These are phyloP conservation scores for Neostapfia colusana DNA, from an alignment of 176 grass and related monocot species.

Conservation along the genomic window DNA sequence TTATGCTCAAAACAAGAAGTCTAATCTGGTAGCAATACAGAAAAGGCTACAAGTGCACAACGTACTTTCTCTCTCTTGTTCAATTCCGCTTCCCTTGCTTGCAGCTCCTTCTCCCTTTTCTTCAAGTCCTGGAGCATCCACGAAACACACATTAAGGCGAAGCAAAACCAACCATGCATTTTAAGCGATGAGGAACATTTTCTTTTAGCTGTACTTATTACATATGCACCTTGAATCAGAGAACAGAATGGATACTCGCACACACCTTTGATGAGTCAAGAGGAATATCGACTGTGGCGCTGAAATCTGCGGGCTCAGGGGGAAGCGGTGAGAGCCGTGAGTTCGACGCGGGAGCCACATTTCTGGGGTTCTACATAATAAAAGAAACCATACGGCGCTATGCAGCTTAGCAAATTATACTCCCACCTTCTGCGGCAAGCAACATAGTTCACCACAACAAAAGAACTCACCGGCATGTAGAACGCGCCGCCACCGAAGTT, in stretches of 20 bases:
- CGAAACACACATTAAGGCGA: neutral
- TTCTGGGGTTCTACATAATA: constrained; percentile 65
- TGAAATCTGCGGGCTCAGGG: constrained; percentile 68
- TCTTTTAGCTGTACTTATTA: neutral
- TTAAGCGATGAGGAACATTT: neutral
- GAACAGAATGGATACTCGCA: neutral
- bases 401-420: neutral
- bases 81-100: constrained; percentile 58
- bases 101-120: constrained; percentile 66
- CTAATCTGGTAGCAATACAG: neutral
- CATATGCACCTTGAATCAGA: neutral
- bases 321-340: constrained; percentile 65
- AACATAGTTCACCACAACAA: neutral
- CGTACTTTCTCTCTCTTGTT: constrained; percentile 70
- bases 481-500: constrained; percentile 62
- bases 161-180: neutral
- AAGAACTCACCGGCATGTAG: constrained; percentile 52
- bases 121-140: constrained; percentile 53
- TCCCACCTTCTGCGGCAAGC: neutral
- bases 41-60: neutral
- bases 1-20: neutral
- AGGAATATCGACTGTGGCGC: constrained; percentile 59
- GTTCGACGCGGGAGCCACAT: constrained; percentile 65
- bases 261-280: constrained; percentile 80
- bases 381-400: neutral